Evolutionary conservation across 2,329 filamentous ascomycete genomes (phyloP).

Genomic region (Aureobasidium sp.): DNA sequence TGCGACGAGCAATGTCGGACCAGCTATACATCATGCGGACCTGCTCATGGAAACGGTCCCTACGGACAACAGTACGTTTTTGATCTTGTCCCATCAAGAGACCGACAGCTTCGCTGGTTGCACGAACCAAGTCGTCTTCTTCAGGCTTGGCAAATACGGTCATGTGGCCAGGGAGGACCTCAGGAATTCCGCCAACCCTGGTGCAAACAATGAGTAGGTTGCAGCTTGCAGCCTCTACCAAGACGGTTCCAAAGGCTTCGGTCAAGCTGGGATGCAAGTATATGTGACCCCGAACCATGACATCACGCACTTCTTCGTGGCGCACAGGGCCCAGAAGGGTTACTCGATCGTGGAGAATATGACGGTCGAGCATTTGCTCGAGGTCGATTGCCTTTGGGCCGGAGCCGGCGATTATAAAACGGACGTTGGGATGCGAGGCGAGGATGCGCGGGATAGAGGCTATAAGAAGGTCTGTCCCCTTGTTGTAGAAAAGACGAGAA

Average conservation of each 20-base stretch:
- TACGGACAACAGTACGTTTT: slow-evolving; percentile 52
- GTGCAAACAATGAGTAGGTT: slow-evolving; percentile 96
- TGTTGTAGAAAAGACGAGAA: slow-evolving; percentile 96
- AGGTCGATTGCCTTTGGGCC: slow-evolving; percentile 96
- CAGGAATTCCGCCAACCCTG: slow-evolving; percentile 91
- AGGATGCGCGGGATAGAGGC: slow-evolving; percentile 91
- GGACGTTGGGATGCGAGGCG: slow-evolving; percentile 81
- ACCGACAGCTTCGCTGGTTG: slow-evolving; percentile 82
- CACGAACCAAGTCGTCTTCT: slow-evolving; percentile 86
- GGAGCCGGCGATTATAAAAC: slow-evolving; percentile 93
- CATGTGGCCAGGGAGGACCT: slow-evolving; percentile 94
- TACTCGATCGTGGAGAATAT: slow-evolving; percentile 76
- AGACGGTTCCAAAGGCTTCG: slow-evolving; percentile 95
- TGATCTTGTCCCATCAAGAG: slow-evolving; percentile 46
- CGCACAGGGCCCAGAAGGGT: slow-evolving; percentile 86
- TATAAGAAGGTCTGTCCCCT: slow-evolving; percentile 94
- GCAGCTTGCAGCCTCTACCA: slow-evolving; percentile 93
- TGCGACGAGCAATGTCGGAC: slow-evolving; percentile 89
- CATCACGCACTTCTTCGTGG: slow-evolving; percentile 92
- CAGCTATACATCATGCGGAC: slow-evolving; percentile 99
- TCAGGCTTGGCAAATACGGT: slow-evolving; percentile 95
- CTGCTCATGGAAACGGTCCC: slow-evolving; percentile 91
- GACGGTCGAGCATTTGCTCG: slow-evolving; percentile 86
- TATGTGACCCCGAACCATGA: slow-evolving; percentile 95
- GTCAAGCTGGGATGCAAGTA: slow-evolving; percentile 93